Conservation (phyloP, 2,329 filamentous ascomycete species). For the Alternaria consortialis region DNA sequence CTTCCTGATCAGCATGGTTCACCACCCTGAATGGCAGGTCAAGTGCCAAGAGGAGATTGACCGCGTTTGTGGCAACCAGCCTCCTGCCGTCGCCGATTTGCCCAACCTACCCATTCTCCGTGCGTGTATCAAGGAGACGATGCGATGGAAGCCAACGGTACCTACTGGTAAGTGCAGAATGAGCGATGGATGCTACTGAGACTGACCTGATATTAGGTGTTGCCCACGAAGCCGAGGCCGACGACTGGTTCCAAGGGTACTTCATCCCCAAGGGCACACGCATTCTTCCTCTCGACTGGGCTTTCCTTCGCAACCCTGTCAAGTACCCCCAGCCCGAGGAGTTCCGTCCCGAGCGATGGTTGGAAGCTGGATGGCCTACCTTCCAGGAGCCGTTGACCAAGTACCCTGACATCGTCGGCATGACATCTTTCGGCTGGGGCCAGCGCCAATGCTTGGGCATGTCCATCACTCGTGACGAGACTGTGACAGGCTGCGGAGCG, state of each 20-base stretch:
- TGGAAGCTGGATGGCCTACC: conserved; percentile 69
- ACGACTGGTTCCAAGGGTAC: conserved; percentile 60
- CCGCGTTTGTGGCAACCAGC: conserved; percentile 33
- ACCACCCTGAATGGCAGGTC: conserved; percentile 48
- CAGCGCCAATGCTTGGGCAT: conserved; percentile 70
- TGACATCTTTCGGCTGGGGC: conserved; percentile 72
- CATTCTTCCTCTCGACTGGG: conserved; percentile 48
- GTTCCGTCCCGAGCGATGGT: conserved; percentile 70
- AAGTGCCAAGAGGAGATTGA: conserved; percentile 49
- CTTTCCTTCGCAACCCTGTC: conserved; percentile 57
- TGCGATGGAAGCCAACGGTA: conserved; percentile 60
- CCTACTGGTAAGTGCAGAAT: conserved; percentile 46
- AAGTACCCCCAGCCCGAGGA: conserved; percentile 71
- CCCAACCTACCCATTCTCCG: conserved; percentile 56
- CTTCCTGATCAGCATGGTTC: conserved; percentile 50
- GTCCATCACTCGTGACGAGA: conserved; percentile 66
- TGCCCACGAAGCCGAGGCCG: conserved; percentile 61
- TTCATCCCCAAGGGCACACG: conserved; percentile 60
- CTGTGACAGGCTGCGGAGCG: conserved; percentile 61
- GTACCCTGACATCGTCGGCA: conserved; percentile 69
- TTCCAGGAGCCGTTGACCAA: conserved; percentile 71
- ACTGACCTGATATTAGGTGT: conserved; percentile 50
- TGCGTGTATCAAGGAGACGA: conserved; percentile 58
- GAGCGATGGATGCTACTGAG: conserved; percentile 15
- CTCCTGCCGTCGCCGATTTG: conserved; percentile 49